Base-by-base conservation (phyloP, 345 rosid genomes). In the Sonneratia caseolaris region DNA sequence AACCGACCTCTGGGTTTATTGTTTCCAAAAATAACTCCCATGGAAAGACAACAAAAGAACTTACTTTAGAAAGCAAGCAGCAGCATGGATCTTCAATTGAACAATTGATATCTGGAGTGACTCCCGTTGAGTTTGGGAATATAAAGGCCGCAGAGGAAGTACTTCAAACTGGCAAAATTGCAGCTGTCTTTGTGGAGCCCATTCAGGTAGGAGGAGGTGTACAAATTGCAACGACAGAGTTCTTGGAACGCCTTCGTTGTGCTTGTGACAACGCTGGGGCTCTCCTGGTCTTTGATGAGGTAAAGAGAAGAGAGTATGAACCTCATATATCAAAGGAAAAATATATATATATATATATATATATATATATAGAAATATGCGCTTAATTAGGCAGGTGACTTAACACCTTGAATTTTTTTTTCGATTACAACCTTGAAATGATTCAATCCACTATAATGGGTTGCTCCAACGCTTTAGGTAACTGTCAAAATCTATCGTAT, bases 181-280 rank as follows among this genome's bases (percentile, higher is more conserved):
- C 96, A 62, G 98, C 98, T n/a, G 93, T 91, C 9, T 94, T 94
- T 76, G 91, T 90, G 27, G 98, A 94, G 77, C 98, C 97, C 21
- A 79, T 94, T 68, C 98, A 94, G 71, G 98, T 97, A 65, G 98
- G 91, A 85, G 98, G 98, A 1, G 98, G 98, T 61, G 82, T 94
- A 47, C 78, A 87, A 67, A 84, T 90, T 70, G 96, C 96, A 37
- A 86, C 87, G 11, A 85, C 82, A 70, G 97, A 87, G 64, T 90
- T 92, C 78, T 78, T 92, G 36, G 86, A 84, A 40, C 84, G 77
- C 70, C 75, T 90, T 68, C 91, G 98, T n/a, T 24, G 62, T 37
- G 90, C 95, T 70, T 94, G 97, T 77, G 87, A 90, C 81, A 88
- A 86, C 37, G 81, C 87, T 68, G 98, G 91, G 47, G 80, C 91